Evolutionary conservation across 495 filamentous ascomycete species (phyloP).

Genomic region (Aspergillus avenaceus): DNA sequence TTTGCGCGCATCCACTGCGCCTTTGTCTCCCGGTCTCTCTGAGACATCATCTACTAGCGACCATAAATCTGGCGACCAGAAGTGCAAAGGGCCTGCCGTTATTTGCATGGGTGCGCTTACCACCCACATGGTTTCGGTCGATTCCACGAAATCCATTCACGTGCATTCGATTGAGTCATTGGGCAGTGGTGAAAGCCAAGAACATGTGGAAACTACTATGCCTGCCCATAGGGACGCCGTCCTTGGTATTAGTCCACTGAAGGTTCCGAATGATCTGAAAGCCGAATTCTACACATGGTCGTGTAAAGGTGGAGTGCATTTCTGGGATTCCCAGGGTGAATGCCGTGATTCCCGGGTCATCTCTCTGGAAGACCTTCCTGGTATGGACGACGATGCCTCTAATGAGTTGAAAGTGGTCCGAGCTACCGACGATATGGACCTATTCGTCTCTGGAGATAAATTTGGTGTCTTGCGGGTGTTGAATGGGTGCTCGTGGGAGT

Average conservation of each 20-base stretch:
- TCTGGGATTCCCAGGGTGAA: constrained; percentile 75
- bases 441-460: constrained; percentile 79
- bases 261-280: constrained; percentile 47
- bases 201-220: constrained; percentile 29
- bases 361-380: constrained; percentile 59
- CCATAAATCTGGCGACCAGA: constrained; percentile 21
- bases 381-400: constrained; percentile 51
- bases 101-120: constrained; percentile 68
- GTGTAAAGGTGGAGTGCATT: constrained; percentile 65
- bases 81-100: constrained; percentile 31
- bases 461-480: constrained; percentile 68
- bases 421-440: constrained; percentile 53
- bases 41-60: constrained; percentile 20
- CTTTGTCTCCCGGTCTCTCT: constrained; percentile 23
- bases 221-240: constrained; percentile 77
- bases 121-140: constrained; percentile 69
- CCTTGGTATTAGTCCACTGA: constrained; percentile 65
- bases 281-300: constrained; percentile 89
- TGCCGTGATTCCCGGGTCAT: constrained; percentile 60
- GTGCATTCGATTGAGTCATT: constrained; percentile 45
- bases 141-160: constrained; percentile 67
- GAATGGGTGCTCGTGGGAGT: constrained; percentile 44
- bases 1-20: constrained; percentile 22
- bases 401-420: constrained; percentile 77
- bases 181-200: constrained; percentile 28